Base-by-base conservation (phyloP, 176 grass and related monocot species). In the Alloteropsis semialata region DNA sequence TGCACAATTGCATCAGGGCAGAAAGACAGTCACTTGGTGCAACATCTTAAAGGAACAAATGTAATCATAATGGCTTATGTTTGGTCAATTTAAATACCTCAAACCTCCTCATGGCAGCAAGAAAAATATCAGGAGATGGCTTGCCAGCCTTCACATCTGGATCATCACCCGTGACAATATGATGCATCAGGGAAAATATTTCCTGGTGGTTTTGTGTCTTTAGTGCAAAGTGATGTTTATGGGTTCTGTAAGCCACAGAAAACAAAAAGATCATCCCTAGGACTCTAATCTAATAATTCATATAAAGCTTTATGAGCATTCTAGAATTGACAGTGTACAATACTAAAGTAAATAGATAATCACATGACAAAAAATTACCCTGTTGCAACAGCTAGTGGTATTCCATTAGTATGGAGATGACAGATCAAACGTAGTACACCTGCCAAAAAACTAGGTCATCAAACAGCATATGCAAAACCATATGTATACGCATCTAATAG, bases 41-140 rank as follows among this genome's bases (percentile, higher is more conserved):
- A 90, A 73, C 33, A 68, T 66, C 69, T 74, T 71, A 27, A 79
- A 30, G 14, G 29, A 54, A 70, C 30, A 25, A 25, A 45, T 42
- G 25, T 30, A 58, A 13, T 48, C 34, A 76, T 13, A 62, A 13
- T 69, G 37, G 10, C 38, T 74, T 2, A 24, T 12, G 17, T 45
- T 48, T n/a, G 29, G 45, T 56, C 8, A 5, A 43, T 73, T 45
- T 24, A 19, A 44, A 46, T 86, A 92, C 92, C 87, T 95, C 87
- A 77, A 93, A 98, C 74, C 91, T 91, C 39, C 80, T 88, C 72
- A 89, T 84, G 81, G 96, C 96, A 48, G 88, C 76, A 81, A 91
- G 90, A 80, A 95, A 98, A 82, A 98, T 84, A 64, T 95, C 96
- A 74, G 96, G 92, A 83, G 84, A 93, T 79, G 96, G 92, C 76